Conservation (phyloP, 768 basidiomycete genomes). For the Tricholoma matsutake region DNA sequence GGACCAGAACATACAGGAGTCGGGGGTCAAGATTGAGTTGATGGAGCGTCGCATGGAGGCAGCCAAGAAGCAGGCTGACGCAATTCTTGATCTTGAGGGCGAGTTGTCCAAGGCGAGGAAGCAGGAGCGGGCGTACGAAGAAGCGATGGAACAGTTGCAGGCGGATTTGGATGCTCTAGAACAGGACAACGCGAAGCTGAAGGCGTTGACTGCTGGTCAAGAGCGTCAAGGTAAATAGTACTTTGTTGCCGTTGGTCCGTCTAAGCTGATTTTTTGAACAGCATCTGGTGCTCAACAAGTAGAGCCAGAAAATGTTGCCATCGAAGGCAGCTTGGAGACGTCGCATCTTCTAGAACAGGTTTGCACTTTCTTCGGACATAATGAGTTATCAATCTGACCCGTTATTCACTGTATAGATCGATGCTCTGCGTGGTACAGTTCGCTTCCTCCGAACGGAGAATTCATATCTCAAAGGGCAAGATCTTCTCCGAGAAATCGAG, state of each 20-base stretch:
- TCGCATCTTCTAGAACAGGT: constrained; percentile 89
- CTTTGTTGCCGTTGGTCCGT: background rate
- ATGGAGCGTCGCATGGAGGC: constrained; percentile 93
- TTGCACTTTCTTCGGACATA: constrained; percentile 9
- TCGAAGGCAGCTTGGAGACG: constrained; percentile 84
- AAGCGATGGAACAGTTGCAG: constrained; percentile 91
- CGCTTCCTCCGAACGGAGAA: constrained; percentile 94
- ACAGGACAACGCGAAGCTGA: constrained; percentile 84
- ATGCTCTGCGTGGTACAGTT: constrained; percentile 86
- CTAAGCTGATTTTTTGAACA: constrained; percentile 9
- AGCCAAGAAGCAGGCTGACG: constrained; percentile 86
- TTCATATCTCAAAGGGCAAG: constrained; percentile 89
- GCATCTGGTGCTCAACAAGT: constrained; percentile 47
- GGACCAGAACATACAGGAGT: constrained; percentile 89
- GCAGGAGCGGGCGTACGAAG: constrained; percentile 87
- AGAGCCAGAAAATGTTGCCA: constrained; percentile 59
- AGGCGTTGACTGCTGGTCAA: constrained; percentile 57
- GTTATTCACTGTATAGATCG: constrained; percentile 51
- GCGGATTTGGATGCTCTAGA: constrained; percentile 83
- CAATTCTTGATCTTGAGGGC: constrained; percentile 74
- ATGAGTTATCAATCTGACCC: constrained; percentile 7
- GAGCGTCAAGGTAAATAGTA: constrained; percentile 64
- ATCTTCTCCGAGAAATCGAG: constrained; percentile 81
- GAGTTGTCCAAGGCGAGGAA: constrained; percentile 80
- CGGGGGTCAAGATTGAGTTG: constrained; percentile 87